Evolutionary conservation across 169 alveolate species (phyloP), one percentile per base, ranked within the genome.

Genomic region (Babesia ovis): DNA sequence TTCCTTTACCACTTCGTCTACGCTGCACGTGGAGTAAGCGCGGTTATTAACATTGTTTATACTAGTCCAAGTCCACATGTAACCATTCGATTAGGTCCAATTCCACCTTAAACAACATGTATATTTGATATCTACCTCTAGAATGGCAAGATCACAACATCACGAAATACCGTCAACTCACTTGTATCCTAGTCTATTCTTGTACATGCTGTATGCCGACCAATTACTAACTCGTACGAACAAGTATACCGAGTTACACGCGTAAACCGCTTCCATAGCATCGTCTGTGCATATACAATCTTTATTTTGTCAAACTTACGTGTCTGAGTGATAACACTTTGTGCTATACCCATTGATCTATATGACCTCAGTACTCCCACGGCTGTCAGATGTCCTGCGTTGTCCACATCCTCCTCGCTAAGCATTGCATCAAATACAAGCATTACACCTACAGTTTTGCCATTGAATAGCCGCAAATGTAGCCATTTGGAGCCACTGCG

Each of bases 361-460:
- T 76, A 88, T 14, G 86, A 81, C 69, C 87, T 77, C 68, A 84
- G 77, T 35, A 88, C 88, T 3, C 91, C 91, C n/a, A 88, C 91
- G 9, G 93, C 84, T 37, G 93, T 88, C 58, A 88, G 74, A 73
- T 88, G 93, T 3, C 91, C 93, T 14, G 86, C 84, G 54, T 76
- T 64, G n/a, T 84, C 89, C 54, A 77, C 83, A 43, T 88, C 93
- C 48, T 88, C 93, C 46, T 88, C 93, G 41, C 88, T 80, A 70
- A 16, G 39, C 22, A 8, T 0, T 0, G 8, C 31, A 32, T 1
- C 5, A 3, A 22, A 6, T 37, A 22, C 23, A 22, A 12, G 20
- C 6, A 20, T 23, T 8, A 12, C 12, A 34, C 77, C 51, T 80
- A 80, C 77, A 88, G 70, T 42, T 88, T 88, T 4, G 91, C 84